Base-by-base conservation (phyloP, 495 filamentous ascomycete genomes). In the Alectoria sarmentosa region DNA sequence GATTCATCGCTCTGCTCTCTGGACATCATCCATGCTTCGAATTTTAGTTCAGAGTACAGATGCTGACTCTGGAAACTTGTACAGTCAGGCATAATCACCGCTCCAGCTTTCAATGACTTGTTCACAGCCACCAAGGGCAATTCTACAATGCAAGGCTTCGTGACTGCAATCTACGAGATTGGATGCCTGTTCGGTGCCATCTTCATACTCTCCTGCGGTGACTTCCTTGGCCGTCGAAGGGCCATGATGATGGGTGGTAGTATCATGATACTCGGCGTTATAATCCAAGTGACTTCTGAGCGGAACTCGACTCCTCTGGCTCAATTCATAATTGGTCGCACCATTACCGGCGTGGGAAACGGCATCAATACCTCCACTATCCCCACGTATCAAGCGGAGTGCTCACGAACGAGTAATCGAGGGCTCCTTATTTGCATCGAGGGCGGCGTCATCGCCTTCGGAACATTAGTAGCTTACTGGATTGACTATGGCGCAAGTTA, bases 351-450 rank as follows among this genome's bases (percentile, higher is more conserved):
- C 62, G 70, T 91, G 42, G 89, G 89, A 9, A 92, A 91, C 67
- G 89, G 89, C 41, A 90, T 91, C 76, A 92, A 91, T 72, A 91
- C 89, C 0, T 86, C 82, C 0, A 90, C 86, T 6, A 90, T 92
- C 58, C 89, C 89, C 2, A 90, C 88, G 2, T 92, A 91, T 71
- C 89, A 92, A 75, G 88, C 87, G 14, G 87, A 90, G 72, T 89
- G 88, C 74, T 87, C 84, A 34, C 85, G 86, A 65, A 86, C 89
- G 0, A 85, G 82, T 69, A 92, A 92, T 73, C 83, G 90, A 68
- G 90, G 90, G 63, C 83, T 91, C 7, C 75, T 92, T 58, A 91
- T 95, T 71, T 92, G 89, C 76, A 91, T 93, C 62, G 88, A 92
- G 70, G 90, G 90, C 67, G 86, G 84, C 68, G 79, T 85, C 65